Conservation (phyloP, 2,329 filamentous ascomycete species). For the Aspergillus pseudonomiae region DNA sequence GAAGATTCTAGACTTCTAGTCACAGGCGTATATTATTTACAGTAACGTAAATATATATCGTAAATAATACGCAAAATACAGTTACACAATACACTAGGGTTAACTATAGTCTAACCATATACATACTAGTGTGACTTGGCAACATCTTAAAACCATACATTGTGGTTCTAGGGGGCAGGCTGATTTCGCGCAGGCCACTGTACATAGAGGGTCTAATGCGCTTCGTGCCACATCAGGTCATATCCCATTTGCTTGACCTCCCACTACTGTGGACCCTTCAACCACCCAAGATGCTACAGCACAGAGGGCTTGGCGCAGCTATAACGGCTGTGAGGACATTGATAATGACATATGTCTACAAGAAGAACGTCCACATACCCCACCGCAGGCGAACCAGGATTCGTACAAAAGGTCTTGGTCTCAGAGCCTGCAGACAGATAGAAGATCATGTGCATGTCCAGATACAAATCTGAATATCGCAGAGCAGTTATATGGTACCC, state of each 20-base stretch:
- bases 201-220: not conserved
- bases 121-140: too few relatives aligned
- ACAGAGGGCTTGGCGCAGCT: not conserved
- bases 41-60: too few relatives aligned
- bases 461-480: not conserved
- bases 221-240: not conserved
- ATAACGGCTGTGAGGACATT: not conserved
- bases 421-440: not conserved
- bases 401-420: not conserved
- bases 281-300: not conserved
- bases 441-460: not conserved
- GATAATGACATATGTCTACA: not conserved
- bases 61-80: too few relatives aligned
- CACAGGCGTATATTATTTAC: too few relatives aligned
- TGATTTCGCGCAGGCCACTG: too few relatives aligned
- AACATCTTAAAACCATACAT: too few relatives aligned
- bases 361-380: not conserved
- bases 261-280: not conserved
- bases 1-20: too few relatives aligned
- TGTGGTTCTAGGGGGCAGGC: too few relatives aligned
- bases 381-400: not conserved
- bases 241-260: not conserved
- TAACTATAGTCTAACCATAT: too few relatives aligned
- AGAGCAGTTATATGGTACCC: not conserved
- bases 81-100: too few relatives aligned